Conservation (phyloP, 148 eudicot species). For the Rheum nobile region DNA sequence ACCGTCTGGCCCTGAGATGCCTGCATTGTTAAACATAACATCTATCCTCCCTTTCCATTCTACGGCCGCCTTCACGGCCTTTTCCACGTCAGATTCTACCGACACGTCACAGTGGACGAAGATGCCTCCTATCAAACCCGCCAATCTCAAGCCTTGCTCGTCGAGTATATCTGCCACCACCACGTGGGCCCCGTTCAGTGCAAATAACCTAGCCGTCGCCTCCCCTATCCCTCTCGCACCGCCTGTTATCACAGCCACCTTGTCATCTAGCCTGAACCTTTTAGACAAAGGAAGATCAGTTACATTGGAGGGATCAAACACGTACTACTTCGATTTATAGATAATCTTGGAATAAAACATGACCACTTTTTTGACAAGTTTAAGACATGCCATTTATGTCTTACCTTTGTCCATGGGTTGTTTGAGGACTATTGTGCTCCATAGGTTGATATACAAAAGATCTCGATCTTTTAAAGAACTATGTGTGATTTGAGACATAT, state of each 20-base stretch:
- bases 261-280: constrained; percentile 39
- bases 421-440: background rate
- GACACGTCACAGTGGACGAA: constrained; percentile 78
- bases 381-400: background rate
- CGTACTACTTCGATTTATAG: background rate
- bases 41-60: constrained; percentile 67
- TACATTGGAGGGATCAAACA: background rate
- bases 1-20: constrained; percentile 44
- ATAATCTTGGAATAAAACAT: background rate
- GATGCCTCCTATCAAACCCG: constrained; percentile 51
- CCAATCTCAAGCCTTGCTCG: constrained; percentile 40
- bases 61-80: constrained; percentile 46
- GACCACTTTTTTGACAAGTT: background rate
- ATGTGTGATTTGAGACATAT: background rate
- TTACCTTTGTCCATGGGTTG: background rate
- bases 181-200: constrained; percentile 60
- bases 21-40: constrained; percentile 82
- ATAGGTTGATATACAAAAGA: background rate
- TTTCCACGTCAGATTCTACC: constrained; percentile 52
- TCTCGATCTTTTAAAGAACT: background rate
- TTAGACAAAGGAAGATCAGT: background rate
- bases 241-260: constrained; percentile 82
- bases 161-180: constrained; percentile 70
- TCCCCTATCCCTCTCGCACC: constrained; percentile 94
- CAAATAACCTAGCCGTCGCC: constrained; percentile 49